A percentile compares a stretch with the other conserved stretches of the same genome.
phyloP scores from a whole-genome alignment of 2,329 filamentous ascomycete genomes.

The Pseudovirgaria hyperparasitica region DNA sequence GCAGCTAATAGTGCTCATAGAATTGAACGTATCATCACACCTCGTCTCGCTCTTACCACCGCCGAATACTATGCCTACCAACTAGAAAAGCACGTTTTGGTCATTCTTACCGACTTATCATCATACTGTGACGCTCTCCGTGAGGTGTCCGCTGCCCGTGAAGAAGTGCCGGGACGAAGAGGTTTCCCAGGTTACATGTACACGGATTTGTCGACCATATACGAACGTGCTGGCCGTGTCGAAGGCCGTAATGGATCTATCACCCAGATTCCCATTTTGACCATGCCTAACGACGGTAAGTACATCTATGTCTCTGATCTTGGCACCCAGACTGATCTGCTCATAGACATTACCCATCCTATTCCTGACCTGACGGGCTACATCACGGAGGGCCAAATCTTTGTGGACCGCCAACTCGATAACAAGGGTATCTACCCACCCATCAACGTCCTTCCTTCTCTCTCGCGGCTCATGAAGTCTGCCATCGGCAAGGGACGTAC shows the following conservation, averaged over 20 bases:
- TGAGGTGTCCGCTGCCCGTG: slow-evolving; percentile 93
- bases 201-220: slow-evolving; percentile 99
- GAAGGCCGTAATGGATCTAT: slow-evolving; percentile 95
- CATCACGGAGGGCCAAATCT: slow-evolving; percentile 98
- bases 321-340: slow-evolving; percentile 7
- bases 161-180: slow-evolving; percentile 98
- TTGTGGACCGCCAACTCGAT: slow-evolving; percentile 81
- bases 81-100: slow-evolving; percentile 97
- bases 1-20: slow-evolving; percentile 29
- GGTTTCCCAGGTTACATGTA: slow-evolving; percentile 99
- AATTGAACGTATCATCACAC: slow-evolving; percentile 99
- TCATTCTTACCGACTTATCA: slow-evolving; percentile 95
- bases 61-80: slow-evolving; percentile 99
- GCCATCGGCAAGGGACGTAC: slow-evolving; percentile 97
- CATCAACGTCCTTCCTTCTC: slow-evolving; percentile 94
- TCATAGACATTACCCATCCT: slow-evolving; percentile 85
- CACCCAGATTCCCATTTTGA: slow-evolving; percentile 96
- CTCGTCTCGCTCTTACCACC: slow-evolving; percentile 92
- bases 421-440: slow-evolving; percentile 98
- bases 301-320: slow-evolving; percentile 1
- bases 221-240: slow-evolving; percentile 97
- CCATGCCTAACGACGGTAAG: slow-evolving; percentile 93
- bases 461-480: slow-evolving; percentile 99
- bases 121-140: slow-evolving; percentile 98
- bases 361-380: slow-evolving; percentile 98